These are phyloP conservation scores for Gnomoniopsis smithogilvyi DNA, from an alignment of 2,329 filamentous ascomycete species.

Conservation along the genomic window DNA sequence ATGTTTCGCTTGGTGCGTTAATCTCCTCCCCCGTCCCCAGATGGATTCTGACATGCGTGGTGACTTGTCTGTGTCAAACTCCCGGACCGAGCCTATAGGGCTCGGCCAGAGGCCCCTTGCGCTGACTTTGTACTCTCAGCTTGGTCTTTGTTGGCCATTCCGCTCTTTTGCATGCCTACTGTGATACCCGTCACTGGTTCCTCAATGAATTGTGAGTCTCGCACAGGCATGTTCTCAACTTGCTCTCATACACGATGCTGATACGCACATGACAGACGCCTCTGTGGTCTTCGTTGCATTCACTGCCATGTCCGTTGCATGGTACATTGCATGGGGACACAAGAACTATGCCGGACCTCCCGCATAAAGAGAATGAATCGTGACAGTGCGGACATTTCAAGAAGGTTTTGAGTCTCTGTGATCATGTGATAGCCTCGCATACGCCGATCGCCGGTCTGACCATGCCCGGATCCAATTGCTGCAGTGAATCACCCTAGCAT, in stretches of 20 bases:
- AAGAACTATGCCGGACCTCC: constrained; percentile 65
- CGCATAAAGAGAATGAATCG: background rate
- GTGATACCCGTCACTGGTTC: constrained; percentile 54
- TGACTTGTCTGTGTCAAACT: background rate
- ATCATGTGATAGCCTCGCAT: background rate
- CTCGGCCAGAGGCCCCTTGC: constrained; percentile 2
- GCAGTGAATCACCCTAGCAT: background rate
- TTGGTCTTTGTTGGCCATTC: constrained; percentile 67
- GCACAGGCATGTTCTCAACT: background rate
- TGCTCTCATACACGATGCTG: background rate
- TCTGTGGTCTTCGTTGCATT: constrained; percentile 71
- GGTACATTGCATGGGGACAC: constrained; percentile 69
- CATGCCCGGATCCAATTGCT: background rate
- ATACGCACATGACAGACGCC: constrained; percentile 40
- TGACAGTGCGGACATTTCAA: background rate
- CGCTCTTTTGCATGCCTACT: constrained; percentile 72
- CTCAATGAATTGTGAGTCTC: constrained; percentile 58
- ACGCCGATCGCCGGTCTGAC: background rate
- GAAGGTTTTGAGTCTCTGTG: background rate
- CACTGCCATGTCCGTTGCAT: constrained; percentile 55
- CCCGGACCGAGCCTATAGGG: background rate
- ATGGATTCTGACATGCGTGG: background rate
- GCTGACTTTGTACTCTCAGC: constrained; percentile 36
- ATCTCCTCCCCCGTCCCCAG: background rate
- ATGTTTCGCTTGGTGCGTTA: constrained; percentile 55